A percentile compares a stretch with the other conserved stretches of the same genome.
These are phyloP conservation scores for Globisporangium emineosum DNA, from an alignment of 352 stramenopile species.

Conservation along the genomic window DNA sequence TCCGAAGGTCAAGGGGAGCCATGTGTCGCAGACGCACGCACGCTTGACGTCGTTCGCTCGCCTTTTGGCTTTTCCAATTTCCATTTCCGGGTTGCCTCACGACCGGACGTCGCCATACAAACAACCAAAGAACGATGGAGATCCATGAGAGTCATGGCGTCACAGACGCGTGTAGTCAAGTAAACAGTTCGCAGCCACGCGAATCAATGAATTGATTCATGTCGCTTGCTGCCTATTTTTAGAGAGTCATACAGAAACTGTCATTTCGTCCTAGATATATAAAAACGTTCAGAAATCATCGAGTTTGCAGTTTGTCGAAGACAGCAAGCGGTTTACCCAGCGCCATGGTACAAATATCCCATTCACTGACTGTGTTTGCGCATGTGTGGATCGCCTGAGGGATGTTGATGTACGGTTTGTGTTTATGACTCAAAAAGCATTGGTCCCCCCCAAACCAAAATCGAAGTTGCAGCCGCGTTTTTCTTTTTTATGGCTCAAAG, in stretches of 20 bases:
- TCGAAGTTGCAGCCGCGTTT: too few relatives aligned
- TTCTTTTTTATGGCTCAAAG: too few relatives aligned
- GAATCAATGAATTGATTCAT: not conserved
- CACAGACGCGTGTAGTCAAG: too few relatives aligned
- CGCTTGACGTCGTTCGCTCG: not conserved
- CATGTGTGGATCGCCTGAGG: too few relatives aligned
- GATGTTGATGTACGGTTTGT: too few relatives aligned
- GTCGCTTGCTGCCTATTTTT: too few relatives aligned
- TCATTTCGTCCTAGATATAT: not conserved
- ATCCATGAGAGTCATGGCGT: not conserved
- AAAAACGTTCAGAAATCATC: not conserved
- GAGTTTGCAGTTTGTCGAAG: not conserved
- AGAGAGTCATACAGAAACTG: not conserved
- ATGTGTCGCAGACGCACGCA: not conserved
- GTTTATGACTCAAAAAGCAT: too few relatives aligned
- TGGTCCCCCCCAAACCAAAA: too few relatives aligned
- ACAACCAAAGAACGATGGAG: not conserved
- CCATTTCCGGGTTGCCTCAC: not conserved
- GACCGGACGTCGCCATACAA: not conserved
- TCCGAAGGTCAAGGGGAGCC: too few relatives aligned
- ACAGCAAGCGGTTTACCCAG: too few relatives aligned
- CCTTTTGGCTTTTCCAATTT: not conserved
- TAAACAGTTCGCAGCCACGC: not conserved
- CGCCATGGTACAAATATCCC: too few relatives aligned
- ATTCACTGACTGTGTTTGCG: too few relatives aligned